A percentile compares a stretch with the other conserved stretches of the same genome.
Conservation (phyloP, 2,329 filamentous ascomycete species). For the Dryadomyces quercivorus region DNA sequence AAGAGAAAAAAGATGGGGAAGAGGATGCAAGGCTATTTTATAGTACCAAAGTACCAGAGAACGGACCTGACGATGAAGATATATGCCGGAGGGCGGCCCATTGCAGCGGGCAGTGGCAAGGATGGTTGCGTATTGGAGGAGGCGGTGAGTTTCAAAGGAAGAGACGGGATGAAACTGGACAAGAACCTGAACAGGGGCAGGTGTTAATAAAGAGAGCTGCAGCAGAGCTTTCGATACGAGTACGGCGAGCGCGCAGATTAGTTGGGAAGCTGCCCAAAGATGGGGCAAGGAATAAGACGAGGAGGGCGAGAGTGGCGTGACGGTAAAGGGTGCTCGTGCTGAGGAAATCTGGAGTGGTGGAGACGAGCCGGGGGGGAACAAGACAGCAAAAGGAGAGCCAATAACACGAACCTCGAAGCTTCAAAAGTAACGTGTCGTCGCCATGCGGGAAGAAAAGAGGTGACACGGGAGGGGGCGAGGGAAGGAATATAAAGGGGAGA, state of each 20-base stretch:
- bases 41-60: too few species aligned
- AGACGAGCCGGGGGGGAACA: neutral
- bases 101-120: conserved; percentile 12
- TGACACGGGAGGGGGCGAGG: neutral
- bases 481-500: too few species aligned
- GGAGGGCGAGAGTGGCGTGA: neutral
- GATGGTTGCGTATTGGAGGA: neutral
- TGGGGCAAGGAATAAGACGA: neutral
- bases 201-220: neutral
- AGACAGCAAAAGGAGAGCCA: neutral
- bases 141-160: neutral
- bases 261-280: neutral
- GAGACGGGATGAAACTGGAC: neutral
- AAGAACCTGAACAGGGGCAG: neutral
- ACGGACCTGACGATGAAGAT: conserved; percentile 37
- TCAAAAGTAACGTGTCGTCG: neutral
- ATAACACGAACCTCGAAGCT: neutral
- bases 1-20: neutral
- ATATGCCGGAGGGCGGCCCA: conserved; percentile 36
- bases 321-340: neutral
- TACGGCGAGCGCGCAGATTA: neutral
- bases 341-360: neutral
- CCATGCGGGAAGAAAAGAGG: neutral
- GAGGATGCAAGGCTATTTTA: conserved; percentile 12
- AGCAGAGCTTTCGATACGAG: too few species aligned